Conservation (phyloP, 345 rosid genomes). For the Clarkia xantiana region DNA sequence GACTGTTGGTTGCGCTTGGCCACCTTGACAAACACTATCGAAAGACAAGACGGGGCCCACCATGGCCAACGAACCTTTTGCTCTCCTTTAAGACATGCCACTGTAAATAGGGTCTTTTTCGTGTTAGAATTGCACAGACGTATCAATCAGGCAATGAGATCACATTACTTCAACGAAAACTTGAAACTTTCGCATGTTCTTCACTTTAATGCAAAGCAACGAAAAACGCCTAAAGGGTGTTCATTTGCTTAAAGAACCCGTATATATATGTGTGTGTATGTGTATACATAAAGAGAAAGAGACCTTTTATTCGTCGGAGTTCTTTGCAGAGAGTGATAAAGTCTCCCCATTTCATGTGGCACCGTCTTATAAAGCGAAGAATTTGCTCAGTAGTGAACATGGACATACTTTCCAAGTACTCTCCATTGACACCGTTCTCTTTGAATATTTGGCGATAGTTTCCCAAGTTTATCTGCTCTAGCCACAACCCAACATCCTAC, state of each 20-base stretch:
- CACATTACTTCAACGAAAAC: too few relatives aligned
- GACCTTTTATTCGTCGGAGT: conserved; percentile 93
- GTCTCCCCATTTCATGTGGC: conserved; percentile 99
- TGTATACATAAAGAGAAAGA: neutral
- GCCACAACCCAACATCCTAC: conserved; percentile 77
- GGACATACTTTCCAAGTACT: conserved; percentile 94
- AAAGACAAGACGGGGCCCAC: conserved; percentile 99
- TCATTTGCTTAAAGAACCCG: neutral
- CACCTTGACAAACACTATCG: conserved; percentile 62
- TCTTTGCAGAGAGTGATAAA: conserved; percentile 98
- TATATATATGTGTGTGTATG: neutral
- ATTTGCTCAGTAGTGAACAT: conserved; percentile 99
- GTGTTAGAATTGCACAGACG: too few relatives aligned
- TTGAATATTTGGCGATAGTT: conserved; percentile 78
- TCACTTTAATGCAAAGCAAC: neutral
- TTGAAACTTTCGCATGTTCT: too few relatives aligned
- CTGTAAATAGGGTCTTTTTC: conserved; percentile 21
- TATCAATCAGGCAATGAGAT: too few relatives aligned
- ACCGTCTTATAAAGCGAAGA: conserved; percentile 93
- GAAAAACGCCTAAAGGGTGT: neutral
- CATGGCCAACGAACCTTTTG: conserved; percentile 90
- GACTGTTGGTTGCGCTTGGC: conserved; percentile 94
- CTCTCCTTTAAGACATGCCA: conserved; percentile 97
- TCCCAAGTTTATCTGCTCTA: conserved; percentile 83
- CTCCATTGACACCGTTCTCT: conserved; percentile 90